Base-by-base conservation (phyloP, 2,329 filamentous ascomycete genomes). In the Cladosporium sp. region DNA sequence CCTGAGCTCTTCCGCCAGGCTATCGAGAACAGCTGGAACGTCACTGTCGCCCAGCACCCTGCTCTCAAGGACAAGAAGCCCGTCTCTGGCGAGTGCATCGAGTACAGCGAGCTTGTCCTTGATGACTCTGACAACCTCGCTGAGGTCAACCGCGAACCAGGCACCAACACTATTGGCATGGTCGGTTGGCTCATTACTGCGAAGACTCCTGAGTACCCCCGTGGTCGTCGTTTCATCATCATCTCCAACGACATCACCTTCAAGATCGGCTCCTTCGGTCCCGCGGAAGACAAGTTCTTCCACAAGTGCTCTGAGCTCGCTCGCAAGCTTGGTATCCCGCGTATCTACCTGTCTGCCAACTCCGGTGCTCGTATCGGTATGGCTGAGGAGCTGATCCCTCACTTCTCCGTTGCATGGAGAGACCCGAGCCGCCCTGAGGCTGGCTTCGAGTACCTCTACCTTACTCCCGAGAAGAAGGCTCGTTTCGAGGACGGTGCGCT, bases 241-340 rank as follows among this genome's bases (percentile, higher is more conserved):
- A 90, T 99, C 69, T 93, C 95, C 85, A 99, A 99, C 86, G 95
- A 99, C 77, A 99, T 99, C 79, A 99, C 95, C 21, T 98, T 92
- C 87, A 96, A 96, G 86, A 99, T 98, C 78, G 95, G 95, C 76
- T 97, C 92, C 1, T 99, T 99, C 78, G 95, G 95, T 62, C 95
- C 95, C 49, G 90, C 90, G 81, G 95, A 99, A 83, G 95, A 99
- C 80, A 90, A 92, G 74, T 99, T 97, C 88, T 99, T 99, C 88
- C 87, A 96, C 86, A 97, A 98, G 86, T 99, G 95, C 83, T 98
- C 95, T 11, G 93, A 99, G 81, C 86, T 97, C 71, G 95, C 95
- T 69, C 90, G 93, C 74, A 94, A 92, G 84, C 85, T 97, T 68
- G 95, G 95, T 47, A 97, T 99, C 74, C 95, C 95, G 28, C 92